Evolutionary conservation across 371 early-diverging fungal species (phyloP).

Genomic region (Mucor lusitanicus): DNA sequence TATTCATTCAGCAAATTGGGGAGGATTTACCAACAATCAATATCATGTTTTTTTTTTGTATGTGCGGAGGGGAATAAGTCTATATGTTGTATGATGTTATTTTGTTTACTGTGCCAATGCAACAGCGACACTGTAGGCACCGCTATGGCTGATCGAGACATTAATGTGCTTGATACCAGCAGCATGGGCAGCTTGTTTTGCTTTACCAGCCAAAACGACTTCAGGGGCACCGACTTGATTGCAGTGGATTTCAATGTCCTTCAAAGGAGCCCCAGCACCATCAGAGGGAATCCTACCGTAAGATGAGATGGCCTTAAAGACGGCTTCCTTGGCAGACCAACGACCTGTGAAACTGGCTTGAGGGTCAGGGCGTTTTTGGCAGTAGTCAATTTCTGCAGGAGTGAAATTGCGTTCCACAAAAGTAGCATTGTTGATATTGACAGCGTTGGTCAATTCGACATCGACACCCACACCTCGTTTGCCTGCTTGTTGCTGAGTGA

Average conservation of each 20-base stretch:
- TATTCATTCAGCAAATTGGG: slow-evolving; percentile 45
- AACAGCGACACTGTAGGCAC: slow-evolving; percentile 90
- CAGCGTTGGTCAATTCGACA: slow-evolving; percentile 83
- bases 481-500: slow-evolving; percentile 58
- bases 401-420: slow-evolving; percentile 96
- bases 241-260: slow-evolving; percentile 84
- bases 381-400: slow-evolving; percentile 77
- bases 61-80: background rate
- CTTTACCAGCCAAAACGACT: slow-evolving; percentile 84
- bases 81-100: background rate
- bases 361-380: slow-evolving; percentile 73
- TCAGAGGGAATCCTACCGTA: slow-evolving; percentile 71
- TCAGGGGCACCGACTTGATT: slow-evolving; percentile 81
- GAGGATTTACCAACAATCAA: slow-evolving; percentile 93
- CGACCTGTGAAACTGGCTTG: slow-evolving; percentile 90
- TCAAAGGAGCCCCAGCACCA: slow-evolving; percentile 91
- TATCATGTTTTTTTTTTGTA: background rate
- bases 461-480: slow-evolving; percentile 90
- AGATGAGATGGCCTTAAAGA: slow-evolving; percentile 91
- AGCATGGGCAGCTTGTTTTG: slow-evolving; percentile 66
- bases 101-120: slow-evolving; percentile 56
- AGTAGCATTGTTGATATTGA: slow-evolving; percentile 79
- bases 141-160: slow-evolving; percentile 93
- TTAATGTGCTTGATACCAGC: slow-evolving; percentile 82
- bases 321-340: slow-evolving; percentile 97